phyloP scores from a whole-genome alignment of 164 flowering plant genomes.

The Amborella trichopoda region DNA sequence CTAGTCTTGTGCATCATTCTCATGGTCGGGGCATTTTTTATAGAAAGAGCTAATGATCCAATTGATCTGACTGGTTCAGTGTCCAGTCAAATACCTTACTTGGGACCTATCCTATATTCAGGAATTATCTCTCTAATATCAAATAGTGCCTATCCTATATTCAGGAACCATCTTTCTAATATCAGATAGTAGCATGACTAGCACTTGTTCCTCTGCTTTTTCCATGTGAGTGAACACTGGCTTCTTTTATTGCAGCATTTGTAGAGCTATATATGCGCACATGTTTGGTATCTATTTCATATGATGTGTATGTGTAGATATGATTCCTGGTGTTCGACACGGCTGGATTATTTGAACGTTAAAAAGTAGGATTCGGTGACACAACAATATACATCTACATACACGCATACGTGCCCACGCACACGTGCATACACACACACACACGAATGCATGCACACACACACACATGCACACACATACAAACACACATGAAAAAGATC shows the following conservation, averaged over 20 bases:
- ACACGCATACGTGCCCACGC: no score
- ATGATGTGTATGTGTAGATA: no score
- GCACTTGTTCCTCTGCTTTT: conserved; percentile 52
- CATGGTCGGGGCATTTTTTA: not conserved
- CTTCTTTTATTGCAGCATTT: not conserved
- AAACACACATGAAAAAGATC: no score
- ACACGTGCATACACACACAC: no score
- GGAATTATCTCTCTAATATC: conserved; percentile 40
- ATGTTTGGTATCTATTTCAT: no score
- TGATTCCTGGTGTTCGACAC: no score
- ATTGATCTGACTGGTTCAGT: conserved; percentile 12
- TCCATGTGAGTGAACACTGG: conserved; percentile 27
- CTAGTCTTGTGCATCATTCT: not conserved
- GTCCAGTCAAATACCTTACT: conserved; percentile 31
- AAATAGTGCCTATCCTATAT: no score
- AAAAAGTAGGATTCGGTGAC: no score
- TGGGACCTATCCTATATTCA: conserved; percentile 48
- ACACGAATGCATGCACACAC: no score
- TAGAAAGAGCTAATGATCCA: not conserved
- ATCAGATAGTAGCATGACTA: conserved; percentile 41
- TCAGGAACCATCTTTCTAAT: conserved; percentile 43
- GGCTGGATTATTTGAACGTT: no score
- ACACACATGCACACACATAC: no score
- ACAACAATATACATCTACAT: no score
- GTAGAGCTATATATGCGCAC: not conserved